Evolutionary conservation across 202 grass and related monocot species (phyloP), one percentile per base, ranked within the genome.

Genomic region (Digitaria exilis): DNA sequence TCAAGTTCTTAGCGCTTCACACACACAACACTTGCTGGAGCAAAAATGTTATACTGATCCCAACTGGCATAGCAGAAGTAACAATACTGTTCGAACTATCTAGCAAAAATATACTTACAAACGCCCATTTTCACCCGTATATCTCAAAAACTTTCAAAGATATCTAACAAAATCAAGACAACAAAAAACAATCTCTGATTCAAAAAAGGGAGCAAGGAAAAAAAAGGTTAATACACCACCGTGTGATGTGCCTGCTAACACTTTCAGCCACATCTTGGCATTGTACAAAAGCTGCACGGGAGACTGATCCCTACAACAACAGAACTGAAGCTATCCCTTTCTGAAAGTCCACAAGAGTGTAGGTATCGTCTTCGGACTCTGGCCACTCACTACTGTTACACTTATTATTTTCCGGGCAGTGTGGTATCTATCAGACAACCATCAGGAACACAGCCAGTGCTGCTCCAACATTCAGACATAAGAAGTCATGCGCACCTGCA

Each of bases 401-500:
- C n/a, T n/a, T n/a, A n/a, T n/a, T n/a, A n/a, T n/a, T n/a, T n/a
- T n/a, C n/a, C n/a, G n/a, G n/a, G n/a, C n/a, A n/a, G n/a, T n/a
- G n/a, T 50, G 48, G 37, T 79, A 59, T 82, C 35, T 71, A 85
- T 57, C 15, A 42, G 48, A 51, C 45, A 26, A 0, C 46, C 30
- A 35, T 68, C 60, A 79, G 79, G 67, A 78, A 78, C 73, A 80
- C 16, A 60, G 42, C n/a, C 10, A 25, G 18, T 65, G 41, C 59
- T 25, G 5, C 72, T 68, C 57, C 42, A 1, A 1, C 28, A 43
- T 41, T 94, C 76, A 98, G 65, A 98, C 96, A 85, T 93, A 95
- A 39, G 94, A 95, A 25, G 92, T 98, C 89, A 91, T 85, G 55
- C 88, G 90, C 69, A 98, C 92, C 81, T 95, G 96, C 87, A 98